Base-by-base conservation (phyloP, 192 early-diverging fungal genomes). In the Gonapodya prolifera region DNA sequence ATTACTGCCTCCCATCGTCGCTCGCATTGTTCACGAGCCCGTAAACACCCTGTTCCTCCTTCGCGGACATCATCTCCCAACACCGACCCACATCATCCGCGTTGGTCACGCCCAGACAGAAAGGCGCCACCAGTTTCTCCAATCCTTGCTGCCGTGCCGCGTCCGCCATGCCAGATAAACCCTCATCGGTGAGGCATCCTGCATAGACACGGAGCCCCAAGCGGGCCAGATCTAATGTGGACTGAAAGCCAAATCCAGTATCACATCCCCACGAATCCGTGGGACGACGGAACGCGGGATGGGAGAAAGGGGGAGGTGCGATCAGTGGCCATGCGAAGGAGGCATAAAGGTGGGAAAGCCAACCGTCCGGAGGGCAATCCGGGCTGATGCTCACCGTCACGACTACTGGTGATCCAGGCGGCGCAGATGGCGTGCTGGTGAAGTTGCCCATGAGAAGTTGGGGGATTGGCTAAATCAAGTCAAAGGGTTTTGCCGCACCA, bases 251-350 rank as follows among this genome's bases (percentile, higher is more conserved):
- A 69, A 84, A 84, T 1, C 81, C 83, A 69, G 75, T 82, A 75
- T 84, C 83, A 75, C 83, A 84, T 36, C 83, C 83, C 45, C 23
- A 23, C 45, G 23, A 61, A 61, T 8, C n/a, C n/a, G n/a, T n/a
- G n/a, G n/a, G n/a, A n/a, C n/a, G n/a, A n/a, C n/a, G n/a, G n/a
- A n/a, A n/a, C n/a, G n/a, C n/a, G n/a, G n/a, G n/a, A n/a, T n/a
- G n/a, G n/a, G n/a, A n/a, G n/a, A n/a, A n/a, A n/a, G n/a, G n/a
- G n/a, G n/a, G n/a, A n/a, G n/a, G n/a, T n/a, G n/a, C n/a, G n/a
- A n/a, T n/a, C n/a, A n/a, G n/a, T n/a, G n/a, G n/a, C n/a, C n/a
- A n/a, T n/a, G n/a, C n/a, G n/a, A n/a, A n/a, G n/a, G n/a, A n/a
- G n/a, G n/a, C n/a, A n/a, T n/a, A n/a, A n/a, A n/a, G n/a, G n/a